Base-by-base conservation (phyloP, 345 rosid species). In the Arabidopsis suecica region DNA sequence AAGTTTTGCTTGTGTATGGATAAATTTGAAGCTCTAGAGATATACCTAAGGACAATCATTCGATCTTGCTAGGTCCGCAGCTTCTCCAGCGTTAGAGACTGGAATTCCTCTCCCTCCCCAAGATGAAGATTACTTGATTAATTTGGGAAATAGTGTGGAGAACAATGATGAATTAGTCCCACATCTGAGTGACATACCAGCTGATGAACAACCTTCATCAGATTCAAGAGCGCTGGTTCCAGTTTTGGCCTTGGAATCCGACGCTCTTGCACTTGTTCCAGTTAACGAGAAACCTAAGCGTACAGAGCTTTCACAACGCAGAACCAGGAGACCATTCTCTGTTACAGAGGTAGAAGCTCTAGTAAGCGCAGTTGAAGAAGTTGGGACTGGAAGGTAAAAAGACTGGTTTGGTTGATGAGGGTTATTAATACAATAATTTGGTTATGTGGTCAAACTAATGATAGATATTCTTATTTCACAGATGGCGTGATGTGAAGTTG, bases 301-400 rank as follows among this genome's bases (percentile, higher is more conserved):
- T 50, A 68, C 93, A 67, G 99, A 92, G 65, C 71, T 84, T 79
- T 88, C 86, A 65, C 97, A 89, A 79, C 98, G 99, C 60, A 86
- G 99, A 79, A 88, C 91, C 57, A 82, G 99, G 87, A 89, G 99
- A 78, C 99, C 99, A 28, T 96, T 96, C 83, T 90, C 96, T 72
- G 99, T 96, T 30, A 47, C 85, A 25, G 99, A 96, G 87, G 99
- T 96, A 67, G 98, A 93, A 85, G 94, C 98, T 66, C 77, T 96
- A 53, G 97, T 96, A 56, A 84, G 80, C 1, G 94, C 99, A 14
- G 99, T 96, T 68, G 98, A 96, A 81, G 85, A 89, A 77, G 82
- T 93, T 25, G 97, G 99, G 65, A 93, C 96, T 16, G 99, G 99
- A 81, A 96, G 99, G 98, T 95, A 69, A 77, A 38, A 34, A 23